phyloP scores from a whole-genome alignment of 805 yeast genomes.

The Hanseniaspora mollemarum region DNA sequence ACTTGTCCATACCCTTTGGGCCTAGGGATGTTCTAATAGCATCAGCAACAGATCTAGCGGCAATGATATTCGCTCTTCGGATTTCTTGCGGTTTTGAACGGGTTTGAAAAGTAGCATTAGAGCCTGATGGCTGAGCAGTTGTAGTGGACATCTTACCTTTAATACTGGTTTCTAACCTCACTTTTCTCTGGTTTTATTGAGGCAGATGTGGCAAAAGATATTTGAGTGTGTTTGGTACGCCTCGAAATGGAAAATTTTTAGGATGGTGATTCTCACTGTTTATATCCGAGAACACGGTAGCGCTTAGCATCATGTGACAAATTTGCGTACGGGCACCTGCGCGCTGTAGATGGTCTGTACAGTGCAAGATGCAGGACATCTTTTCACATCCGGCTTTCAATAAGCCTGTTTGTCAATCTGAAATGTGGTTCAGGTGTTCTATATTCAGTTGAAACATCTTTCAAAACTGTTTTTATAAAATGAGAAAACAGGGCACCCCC shows the following conservation, averaged over 20 bases:
- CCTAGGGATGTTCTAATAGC: conserved; percentile 93
- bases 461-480: no score
- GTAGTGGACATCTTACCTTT: conserved; percentile 22
- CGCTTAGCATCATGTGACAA: no score
- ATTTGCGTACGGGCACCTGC: no score
- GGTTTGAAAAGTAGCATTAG: conserved; percentile 82
- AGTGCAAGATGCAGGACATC: no score
- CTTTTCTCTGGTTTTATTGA: not conserved
- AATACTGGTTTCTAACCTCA: not conserved
- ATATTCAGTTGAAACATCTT: no score
- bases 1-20: conserved; percentile 99
- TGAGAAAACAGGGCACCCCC: no score
- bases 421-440: no score
- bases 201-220: not conserved
- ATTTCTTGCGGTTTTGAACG: conserved; percentile 94
- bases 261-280: no score
- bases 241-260: not conserved
- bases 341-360: no score
- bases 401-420: no score
- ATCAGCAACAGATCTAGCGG: conserved; percentile 90
- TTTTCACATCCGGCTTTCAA: no score
- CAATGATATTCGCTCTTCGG: conserved; percentile 74
- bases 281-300: no score
- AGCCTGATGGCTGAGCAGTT: conserved; percentile 31
- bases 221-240: not conserved